phyloP scores from a whole-genome alignment of 2,329 filamentous ascomycete genomes.

The Sporothrix brasiliensis region DNA sequence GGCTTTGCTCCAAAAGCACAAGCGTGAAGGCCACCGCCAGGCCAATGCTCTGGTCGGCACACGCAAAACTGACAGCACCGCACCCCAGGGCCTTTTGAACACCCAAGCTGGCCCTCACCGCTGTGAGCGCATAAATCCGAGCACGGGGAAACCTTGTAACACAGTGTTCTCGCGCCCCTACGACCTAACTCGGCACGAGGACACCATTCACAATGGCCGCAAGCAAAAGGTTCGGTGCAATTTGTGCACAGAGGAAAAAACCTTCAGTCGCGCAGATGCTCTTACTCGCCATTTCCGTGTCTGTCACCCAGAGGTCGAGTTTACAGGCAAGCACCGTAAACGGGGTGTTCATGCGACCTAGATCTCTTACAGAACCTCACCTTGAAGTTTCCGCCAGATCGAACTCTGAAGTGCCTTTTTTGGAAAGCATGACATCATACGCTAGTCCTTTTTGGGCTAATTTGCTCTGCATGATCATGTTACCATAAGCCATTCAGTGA shows the following conservation, averaged over 20 bases:
- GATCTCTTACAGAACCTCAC: neutral
- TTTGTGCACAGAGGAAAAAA: constrained; percentile 93
- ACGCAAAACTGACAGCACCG: constrained; percentile 43
- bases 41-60: constrained; percentile 56
- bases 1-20: constrained; percentile 87
- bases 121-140: constrained; percentile 91
- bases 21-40: constrained; percentile 87
- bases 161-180: constrained; percentile 94
- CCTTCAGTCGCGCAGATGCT: constrained; percentile 92
- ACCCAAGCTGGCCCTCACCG: constrained; percentile 91
- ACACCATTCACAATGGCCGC: constrained; percentile 92
- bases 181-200: constrained; percentile 93
- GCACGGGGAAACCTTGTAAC: constrained; percentile 91
- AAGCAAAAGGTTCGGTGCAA: constrained; percentile 95
- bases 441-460: constrained; percentile 2
- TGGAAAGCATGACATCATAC: constrained; percentile 21
- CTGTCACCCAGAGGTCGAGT: constrained; percentile 85
- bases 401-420: neutral
- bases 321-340: constrained; percentile 65
- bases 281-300: constrained; percentile 92
- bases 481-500: neutral
- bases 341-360: constrained; percentile 35
- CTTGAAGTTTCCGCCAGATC: neutral
- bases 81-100: constrained; percentile 65
- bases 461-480: neutral